Percentiles rank a stretch among this genome's conserved stretches.
phyloP scores from a whole-genome alignment of 176 grass and related monocot genomes.

The Juncus inflexus region DNA sequence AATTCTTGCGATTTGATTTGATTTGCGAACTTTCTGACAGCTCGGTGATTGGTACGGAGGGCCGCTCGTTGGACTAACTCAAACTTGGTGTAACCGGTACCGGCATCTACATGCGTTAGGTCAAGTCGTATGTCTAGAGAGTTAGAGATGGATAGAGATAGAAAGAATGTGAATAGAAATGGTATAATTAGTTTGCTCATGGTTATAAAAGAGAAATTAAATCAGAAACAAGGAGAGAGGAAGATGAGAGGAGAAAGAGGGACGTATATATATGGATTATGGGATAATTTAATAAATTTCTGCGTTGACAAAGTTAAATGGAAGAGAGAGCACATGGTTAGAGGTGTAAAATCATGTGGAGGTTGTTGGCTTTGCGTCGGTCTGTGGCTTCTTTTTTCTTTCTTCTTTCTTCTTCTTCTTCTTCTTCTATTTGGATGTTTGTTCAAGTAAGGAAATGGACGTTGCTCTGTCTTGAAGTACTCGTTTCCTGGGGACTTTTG shows the following conservation, averaged over 20 bases:
- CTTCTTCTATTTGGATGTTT: slow-evolving; percentile 5
- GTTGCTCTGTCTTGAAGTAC: neutral
- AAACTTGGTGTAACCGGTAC: slow-evolving; percentile 25
- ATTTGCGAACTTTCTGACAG: neutral
- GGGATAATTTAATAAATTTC: slow-evolving; percentile 7
- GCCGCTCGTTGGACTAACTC: slow-evolving; percentile 51
- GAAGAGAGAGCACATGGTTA: slow-evolving; percentile 26
- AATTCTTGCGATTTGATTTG: slow-evolving; percentile 15
- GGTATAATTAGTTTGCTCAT: slow-evolving; percentile 39
- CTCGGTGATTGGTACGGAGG: slow-evolving; percentile 27
- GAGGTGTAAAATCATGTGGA: slow-evolving; percentile 21
- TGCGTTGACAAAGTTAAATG: slow-evolving; percentile 13
- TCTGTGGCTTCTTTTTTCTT: neutral
- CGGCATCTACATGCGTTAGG: slow-evolving; percentile 52
- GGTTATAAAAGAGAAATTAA: neutral
- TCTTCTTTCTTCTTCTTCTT: neutral
- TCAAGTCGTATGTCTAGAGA: slow-evolving; percentile 21
- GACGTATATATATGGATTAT: slow-evolving; percentile 22
- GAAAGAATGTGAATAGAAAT: slow-evolving; percentile 33
- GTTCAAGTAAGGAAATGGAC: neutral
- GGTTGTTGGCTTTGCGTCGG: slow-evolving; percentile 24
- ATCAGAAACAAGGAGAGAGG: neutral
- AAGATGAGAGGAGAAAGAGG: neutral
- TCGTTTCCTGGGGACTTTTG: neutral
- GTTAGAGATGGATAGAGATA: slow-evolving; percentile 9